Base-by-base conservation (phyloP, 2,329 filamentous ascomycete species). In the Cladosporium sp. region DNA sequence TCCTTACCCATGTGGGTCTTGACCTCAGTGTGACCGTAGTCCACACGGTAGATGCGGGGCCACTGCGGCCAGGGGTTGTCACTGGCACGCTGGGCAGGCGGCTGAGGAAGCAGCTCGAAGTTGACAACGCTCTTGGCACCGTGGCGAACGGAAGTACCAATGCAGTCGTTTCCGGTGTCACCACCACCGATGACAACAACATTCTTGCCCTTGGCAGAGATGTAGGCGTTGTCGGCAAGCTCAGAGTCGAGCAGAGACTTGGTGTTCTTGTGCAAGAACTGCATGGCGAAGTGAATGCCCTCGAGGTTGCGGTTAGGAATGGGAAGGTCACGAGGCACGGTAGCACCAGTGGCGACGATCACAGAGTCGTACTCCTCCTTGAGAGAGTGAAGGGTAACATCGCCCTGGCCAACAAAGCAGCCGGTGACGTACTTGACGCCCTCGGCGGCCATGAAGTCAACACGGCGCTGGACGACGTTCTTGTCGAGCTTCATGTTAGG, bases 401-500 rank as follows among this genome's bases (percentile, higher is more conserved):
- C 82, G 60, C 89, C 85, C 69, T 95, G 89, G 55, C 93, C 94
- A 72, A 98, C 86, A 40, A 88, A 82, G 64, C 92, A 88, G 67
- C 89, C 88, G 35, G 91, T 91, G 80, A 91, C 88, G 81, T 96
- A 97, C 61, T 85, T 85, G 75, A 97, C 82, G 58, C 94, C 94
- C 80, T 97, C 94, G 3, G 89, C 86, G 64, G 91, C 91, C 91
- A 97, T 94, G 80, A 98, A 93, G 80, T 97, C 92, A 58, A 95
- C 93, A 78, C 94, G 91, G 62, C 94, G 91, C 84, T 97, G 94
- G 67, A 98, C 94, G 69, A 97, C 89, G 76, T 92, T 92, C 86
- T 98, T 98, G 83, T 98, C 94, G 50, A 98, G 90, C 84, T 98
- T 98, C 94, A 98, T 98, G 84, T 98, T 98, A 71, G 94, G 94